Percentiles rank a stretch among this genome's conserved stretches.
Evolutionary conservation across 495 filamentous ascomycete genomes (phyloP).

Genomic region (Penicillium bialowiezense): DNA sequence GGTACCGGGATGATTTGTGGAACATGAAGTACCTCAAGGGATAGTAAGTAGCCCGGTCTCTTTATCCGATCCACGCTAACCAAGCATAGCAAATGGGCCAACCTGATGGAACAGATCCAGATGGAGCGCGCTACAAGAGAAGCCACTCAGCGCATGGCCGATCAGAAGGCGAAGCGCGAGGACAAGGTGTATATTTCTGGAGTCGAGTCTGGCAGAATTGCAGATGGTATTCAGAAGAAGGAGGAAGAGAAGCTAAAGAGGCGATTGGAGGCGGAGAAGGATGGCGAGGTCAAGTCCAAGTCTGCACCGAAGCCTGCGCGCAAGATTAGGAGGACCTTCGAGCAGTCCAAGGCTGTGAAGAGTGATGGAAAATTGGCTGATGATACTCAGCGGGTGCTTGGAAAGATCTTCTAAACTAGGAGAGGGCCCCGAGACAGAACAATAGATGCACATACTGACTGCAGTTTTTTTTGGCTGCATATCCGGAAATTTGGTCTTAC

Average conservation of each 20-base stretch:
- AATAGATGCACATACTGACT: no score
- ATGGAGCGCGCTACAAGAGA: constrained; percentile 81
- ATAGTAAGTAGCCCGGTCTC: constrained; percentile 25
- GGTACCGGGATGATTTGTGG: constrained; percentile 91
- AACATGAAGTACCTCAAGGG: constrained; percentile 76
- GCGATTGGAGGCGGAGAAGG: constrained; percentile 21
- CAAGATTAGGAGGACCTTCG: constrained; percentile 60
- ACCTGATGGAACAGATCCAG: constrained; percentile 64
- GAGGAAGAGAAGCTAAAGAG: constrained; percentile 56
- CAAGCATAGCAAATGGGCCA: constrained; percentile 63
- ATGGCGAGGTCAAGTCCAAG: constrained; percentile 9
- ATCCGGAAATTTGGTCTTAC: no score
- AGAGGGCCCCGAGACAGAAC: no score
- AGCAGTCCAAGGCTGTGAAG: constrained; percentile 62
- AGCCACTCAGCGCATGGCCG: constrained; percentile 74
- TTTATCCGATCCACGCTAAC: not conserved
- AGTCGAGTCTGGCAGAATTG: constrained; percentile 78
- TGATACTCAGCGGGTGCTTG: constrained; percentile 72
- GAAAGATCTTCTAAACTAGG: constrained; percentile 64
- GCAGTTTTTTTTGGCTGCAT: no score
- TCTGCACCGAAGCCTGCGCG: constrained; percentile 19
- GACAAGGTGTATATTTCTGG: constrained; percentile 80
- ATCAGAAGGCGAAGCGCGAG: constrained; percentile 72
- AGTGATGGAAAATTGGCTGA: constrained; percentile 52
- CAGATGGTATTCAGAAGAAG: constrained; percentile 66